These are phyloP conservation scores for Withania somnifera DNA, from an alignment of 305 asterid species.

Conservation along the genomic window DNA sequence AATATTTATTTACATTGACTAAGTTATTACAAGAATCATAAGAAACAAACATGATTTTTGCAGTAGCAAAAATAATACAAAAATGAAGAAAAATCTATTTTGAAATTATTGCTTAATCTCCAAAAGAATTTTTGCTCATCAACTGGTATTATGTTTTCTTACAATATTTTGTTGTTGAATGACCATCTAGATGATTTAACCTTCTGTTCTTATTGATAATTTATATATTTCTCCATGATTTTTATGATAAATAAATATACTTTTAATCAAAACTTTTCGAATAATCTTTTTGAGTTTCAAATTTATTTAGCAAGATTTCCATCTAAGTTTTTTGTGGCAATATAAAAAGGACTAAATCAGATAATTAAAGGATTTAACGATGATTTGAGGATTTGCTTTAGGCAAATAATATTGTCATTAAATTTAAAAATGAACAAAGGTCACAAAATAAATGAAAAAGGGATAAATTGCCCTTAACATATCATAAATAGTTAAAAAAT, in stretches of 20 bases:
- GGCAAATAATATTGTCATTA: neutral
- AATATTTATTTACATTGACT: neutral
- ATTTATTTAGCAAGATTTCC: too few species aligned
- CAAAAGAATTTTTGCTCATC: neutral
- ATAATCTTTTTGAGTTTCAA: too few species aligned
- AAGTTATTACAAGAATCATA: neutral
- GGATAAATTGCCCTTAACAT: too few species aligned
- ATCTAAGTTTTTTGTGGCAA: too few species aligned
- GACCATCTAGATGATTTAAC: neutral
- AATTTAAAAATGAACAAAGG: neutral
- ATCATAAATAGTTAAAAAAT: too few species aligned
- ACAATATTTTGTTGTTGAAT: neutral
- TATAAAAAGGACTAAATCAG: neutral
- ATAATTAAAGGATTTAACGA: neutral
- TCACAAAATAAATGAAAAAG: too few species aligned
- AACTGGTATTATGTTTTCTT: neutral
- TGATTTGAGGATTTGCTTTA: neutral
- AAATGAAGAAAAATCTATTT: neutral
- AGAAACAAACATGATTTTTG: neutral
- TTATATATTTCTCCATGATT: neutral
- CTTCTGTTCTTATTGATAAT: neutral
- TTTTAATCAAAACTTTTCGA: too few species aligned
- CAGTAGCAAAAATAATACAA: neutral
- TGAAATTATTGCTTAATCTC: neutral
- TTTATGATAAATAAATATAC: too few species aligned